Evolutionary conservation across 2,329 filamentous ascomycete species (phyloP), one percentile per base, ranked within the genome.

Genomic region (Fusarium gaditjirri): DNA sequence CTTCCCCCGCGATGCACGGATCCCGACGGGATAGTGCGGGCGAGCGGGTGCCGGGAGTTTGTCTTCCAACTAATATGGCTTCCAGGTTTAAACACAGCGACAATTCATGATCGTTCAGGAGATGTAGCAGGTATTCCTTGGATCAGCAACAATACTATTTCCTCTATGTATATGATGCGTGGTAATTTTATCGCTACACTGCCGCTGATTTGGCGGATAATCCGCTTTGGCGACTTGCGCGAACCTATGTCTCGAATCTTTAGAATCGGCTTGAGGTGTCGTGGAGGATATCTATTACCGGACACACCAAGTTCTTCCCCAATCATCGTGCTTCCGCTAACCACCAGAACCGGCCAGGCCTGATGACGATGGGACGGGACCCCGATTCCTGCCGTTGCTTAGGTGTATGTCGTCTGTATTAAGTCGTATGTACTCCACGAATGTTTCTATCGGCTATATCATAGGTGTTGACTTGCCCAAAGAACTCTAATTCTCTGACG

Each of bases 1-100:
- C 71, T 77, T 75, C 72, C 72, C 75, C 74, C 75, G 68, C 75
- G 74, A 74, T 65, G 62, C 75, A 77, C 74, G 75, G 75, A 74
- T 75, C 66, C 67, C 53, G 52, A 74, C 66, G 72, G 74, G 62
- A 77, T 38, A 73, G 67, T 60, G 75, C 75, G 75, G 75, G 72
- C 67, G 72, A 77, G 71, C 75, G 75, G 75, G 71, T 75, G 75
- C 66, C 59, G 65, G 71, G 66, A 56, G 57, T 50, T 65, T 64
- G 39, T 50, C 52, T 58, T 39, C 29, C 21, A 43, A 44, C 59
- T 42, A 33, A 33, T 14, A 43, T 56, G 54, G 35, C 29, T 72
- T 53, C 23, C 21, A 52, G 49, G 23, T 9, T 27, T 46, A 25
- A 39, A 38, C 38, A 39, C 42, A 35, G 50, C 39, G 23, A 44